These are phyloP conservation scores for Murraya koenigii DNA, from an alignment of 345 rosid species.

Conservation along the genomic window DNA sequence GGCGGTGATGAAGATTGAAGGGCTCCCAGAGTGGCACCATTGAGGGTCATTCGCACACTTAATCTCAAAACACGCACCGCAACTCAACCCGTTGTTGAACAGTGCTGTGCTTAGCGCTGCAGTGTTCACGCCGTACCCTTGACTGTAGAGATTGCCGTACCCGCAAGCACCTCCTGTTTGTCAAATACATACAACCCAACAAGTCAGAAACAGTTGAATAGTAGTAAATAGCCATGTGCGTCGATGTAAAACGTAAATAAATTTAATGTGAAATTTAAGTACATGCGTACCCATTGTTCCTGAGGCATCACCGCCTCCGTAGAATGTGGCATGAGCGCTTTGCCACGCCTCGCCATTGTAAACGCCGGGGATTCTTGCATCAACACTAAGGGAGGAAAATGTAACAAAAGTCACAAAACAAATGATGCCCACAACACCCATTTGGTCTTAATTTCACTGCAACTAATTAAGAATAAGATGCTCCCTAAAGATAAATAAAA, in stretches of 20 bases:
- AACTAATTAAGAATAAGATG: too few relatives aligned
- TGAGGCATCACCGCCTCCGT: conserved; percentile 85
- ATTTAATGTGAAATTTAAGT: too few relatives aligned
- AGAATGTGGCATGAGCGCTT: conserved; percentile 88
- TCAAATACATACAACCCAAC: neutral
- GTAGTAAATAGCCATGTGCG: too few relatives aligned
- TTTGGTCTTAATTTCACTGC: neutral
- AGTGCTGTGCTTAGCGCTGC: conserved; percentile 74
- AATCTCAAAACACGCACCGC: conserved; percentile 62
- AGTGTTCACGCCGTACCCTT: conserved; percentile 65
- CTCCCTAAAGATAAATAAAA: neutral
- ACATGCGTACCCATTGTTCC: conserved; percentile 72
- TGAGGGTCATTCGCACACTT: conserved; percentile 50
- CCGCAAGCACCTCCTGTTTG: conserved; percentile 65
- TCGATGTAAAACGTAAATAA: too few relatives aligned
- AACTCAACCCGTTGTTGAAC: conserved; percentile 59
- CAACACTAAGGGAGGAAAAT: conserved; percentile 14
- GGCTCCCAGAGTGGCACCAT: conserved; percentile 67
- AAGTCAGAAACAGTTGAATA: neutral
- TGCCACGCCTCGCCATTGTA: conserved; percentile 66
- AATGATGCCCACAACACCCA: conserved; percentile 20
- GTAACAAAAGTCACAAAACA: conserved; percentile 20
- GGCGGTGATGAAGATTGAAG: conserved; percentile 62
- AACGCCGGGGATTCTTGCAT: conserved; percentile 61
- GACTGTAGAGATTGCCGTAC: conserved; percentile 65